These are phyloP conservation scores for Trichosporon sp. DNA, from an alignment of 1,284 basidiomycete genomes.

Conservation along the genomic window DNA sequence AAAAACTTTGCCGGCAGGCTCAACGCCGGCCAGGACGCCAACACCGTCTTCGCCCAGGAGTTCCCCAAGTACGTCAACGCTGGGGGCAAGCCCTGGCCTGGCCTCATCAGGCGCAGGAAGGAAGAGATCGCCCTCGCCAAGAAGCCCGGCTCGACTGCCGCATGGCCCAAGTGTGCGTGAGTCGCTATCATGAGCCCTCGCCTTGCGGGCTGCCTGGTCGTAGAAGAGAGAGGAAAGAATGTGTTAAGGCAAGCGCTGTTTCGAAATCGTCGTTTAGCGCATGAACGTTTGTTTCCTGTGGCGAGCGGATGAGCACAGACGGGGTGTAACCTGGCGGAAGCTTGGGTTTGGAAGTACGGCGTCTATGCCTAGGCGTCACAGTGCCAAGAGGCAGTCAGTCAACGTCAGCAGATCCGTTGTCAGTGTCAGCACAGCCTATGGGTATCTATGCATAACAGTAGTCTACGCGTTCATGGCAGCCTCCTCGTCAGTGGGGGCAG, in stretches of 20 bases:
- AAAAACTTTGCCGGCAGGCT: background rate
- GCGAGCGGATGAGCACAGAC: no score
- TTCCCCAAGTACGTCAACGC: background rate
- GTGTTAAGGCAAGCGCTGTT: no score
- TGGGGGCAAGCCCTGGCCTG: background rate
- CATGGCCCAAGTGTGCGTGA: background rate
- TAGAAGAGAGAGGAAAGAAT: no score
- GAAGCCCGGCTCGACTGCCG: background rate
- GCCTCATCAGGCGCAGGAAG: background rate
- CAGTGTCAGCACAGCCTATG: background rate
- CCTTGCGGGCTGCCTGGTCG: no score
- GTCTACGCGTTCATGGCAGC: slow-evolving; percentile 24
- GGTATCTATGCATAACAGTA: slow-evolving; percentile 8
- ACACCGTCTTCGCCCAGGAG: background rate
- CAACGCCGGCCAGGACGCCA: background rate
- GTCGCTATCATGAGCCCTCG: no score
- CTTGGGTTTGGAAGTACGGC: no score
- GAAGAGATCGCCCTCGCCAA: background rate
- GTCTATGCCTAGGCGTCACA: no score
- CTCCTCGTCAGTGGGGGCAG: slow-evolving; percentile 25
- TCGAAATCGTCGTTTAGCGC: no score
- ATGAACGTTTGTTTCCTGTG: no score
- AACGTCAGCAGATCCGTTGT: background rate
- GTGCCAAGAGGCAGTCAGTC: background rate
- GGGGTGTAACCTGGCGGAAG: no score